A percentile compares a stretch with the other conserved stretches of the same genome.
These are phyloP conservation scores for Populus hybrid DNA, from an alignment of 441 rosid species.

Conservation along the genomic window DNA sequence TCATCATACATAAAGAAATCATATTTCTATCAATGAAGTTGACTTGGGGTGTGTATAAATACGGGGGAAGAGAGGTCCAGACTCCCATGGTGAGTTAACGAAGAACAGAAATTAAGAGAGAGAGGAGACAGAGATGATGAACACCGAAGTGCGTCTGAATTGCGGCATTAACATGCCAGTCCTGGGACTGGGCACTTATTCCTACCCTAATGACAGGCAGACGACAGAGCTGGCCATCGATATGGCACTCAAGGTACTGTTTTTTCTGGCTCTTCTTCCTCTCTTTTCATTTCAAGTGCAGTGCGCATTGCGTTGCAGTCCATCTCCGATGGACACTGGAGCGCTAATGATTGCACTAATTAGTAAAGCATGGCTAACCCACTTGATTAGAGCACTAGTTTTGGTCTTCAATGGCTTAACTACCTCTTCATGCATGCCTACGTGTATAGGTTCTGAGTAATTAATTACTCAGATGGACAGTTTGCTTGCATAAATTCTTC, in stretches of 20 bases:
- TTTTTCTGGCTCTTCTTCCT: no score
- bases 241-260: conserved; percentile 59
- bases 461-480: no score
- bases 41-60: conserved; percentile 44
- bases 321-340: no score
- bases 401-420: no score
- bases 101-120: neutral
- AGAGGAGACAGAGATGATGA: conserved; percentile 10
- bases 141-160: conserved; percentile 45
- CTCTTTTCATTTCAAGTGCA: no score
- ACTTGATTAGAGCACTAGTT: no score
- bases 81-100: neutral
- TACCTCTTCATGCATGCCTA: no score
- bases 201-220: conserved; percentile 39
- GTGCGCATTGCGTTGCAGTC: no score
- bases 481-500: no score
- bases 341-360: no score
- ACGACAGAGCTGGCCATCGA: conserved; percentile 56
- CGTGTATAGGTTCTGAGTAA: no score
- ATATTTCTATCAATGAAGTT: conserved; percentile 34
- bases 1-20: conserved; percentile 18
- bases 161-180: conserved; percentile 62
- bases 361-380: no score
- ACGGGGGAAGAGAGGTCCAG: neutral
- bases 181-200: conserved; percentile 77